phyloP scores from a whole-genome alignment of 2,329 filamentous ascomycete genomes.

The Fusarium bulbicola region DNA sequence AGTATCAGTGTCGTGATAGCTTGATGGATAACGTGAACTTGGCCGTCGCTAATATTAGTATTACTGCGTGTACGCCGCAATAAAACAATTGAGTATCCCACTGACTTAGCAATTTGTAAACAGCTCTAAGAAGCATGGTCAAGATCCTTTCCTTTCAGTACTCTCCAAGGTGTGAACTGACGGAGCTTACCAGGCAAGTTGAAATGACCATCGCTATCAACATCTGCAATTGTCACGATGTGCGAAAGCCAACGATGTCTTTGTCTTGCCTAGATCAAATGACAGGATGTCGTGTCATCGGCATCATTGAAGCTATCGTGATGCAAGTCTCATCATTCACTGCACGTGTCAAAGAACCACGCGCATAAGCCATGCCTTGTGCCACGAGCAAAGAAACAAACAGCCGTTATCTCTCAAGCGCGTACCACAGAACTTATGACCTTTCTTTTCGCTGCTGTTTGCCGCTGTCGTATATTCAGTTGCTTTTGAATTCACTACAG shows the following conservation, averaged over 20 bases:
- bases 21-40: too few relatives aligned
- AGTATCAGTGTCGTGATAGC: too few relatives aligned
- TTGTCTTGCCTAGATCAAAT: rapidly evolving
- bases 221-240: rapidly evolving
- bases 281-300: rapidly evolving
- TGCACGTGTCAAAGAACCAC: neutral
- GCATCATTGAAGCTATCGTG: neutral
- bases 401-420: neutral
- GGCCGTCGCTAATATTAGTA: too few relatives aligned
- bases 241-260: neutral
- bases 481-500: rapidly evolving
- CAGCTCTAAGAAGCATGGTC: too few relatives aligned
- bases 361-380: neutral
- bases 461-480: rapidly evolving
- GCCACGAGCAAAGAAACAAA: neutral
- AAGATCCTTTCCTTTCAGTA: neutral
- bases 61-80: too few relatives aligned
- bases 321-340: neutral
- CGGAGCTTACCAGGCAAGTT: too few relatives aligned
- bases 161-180: rapidly evolving
- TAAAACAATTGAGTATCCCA: too few relatives aligned
- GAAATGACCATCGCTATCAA: too few relatives aligned
- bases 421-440: neutral
- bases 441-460: neutral
- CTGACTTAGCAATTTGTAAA: too few relatives aligned